Base-by-base conservation (phyloP, 2,329 filamentous ascomycete species). In the Curvularia verruculosa region DNA sequence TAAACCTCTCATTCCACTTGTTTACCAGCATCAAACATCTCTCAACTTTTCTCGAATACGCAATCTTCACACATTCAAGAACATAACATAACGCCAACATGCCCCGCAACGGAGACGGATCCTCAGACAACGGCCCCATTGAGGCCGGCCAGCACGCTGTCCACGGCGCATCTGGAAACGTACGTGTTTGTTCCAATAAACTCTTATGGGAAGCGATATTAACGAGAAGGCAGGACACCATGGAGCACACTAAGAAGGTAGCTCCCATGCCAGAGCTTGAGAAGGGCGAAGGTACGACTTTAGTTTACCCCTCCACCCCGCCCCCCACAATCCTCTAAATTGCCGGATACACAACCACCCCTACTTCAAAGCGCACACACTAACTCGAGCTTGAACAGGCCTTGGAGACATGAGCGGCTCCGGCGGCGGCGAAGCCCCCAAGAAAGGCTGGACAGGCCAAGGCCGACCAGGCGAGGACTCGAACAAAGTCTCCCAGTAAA, bases 21-120 rank as follows among this genome's bases (percentile, higher is more conserved):
- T 49, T 39, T 24, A 31, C 3, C 36, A 21, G 24, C 45, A 29
- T 5, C 23, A 15, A 40, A 50, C n/a, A n/a, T n/a, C n/a, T 3
- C 23, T 43, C 44, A 47, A 12, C n/a, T 23, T 34, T 19, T 26
- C 34, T 26, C 34, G 40, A 43, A 43, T 18, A 43, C 28, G 21
- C 49, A 48, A 51, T 28, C 15, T 23, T 24, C 26, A 3, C 19
- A 49, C 23, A 29, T 23, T 21, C 34, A 49, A 50, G 40, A 37
- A 13, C 18, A 41, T 26, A n/a, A 50, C 12, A 15, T n/a, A 29
- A 37, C 37, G 39, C 23, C 53, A 70, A 59, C 53, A 78, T 78
- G 76, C 76, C 76, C 65, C 76, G 75, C 61, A 67, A 78, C 65
- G 76, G 75, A 66, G 74, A 75, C 66, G 75, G 76, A 62, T 73